These are phyloP conservation scores for Coemansia sp. DNA, from an alignment of 192 early-diverging fungal genomes.

Conservation along the genomic window DNA sequence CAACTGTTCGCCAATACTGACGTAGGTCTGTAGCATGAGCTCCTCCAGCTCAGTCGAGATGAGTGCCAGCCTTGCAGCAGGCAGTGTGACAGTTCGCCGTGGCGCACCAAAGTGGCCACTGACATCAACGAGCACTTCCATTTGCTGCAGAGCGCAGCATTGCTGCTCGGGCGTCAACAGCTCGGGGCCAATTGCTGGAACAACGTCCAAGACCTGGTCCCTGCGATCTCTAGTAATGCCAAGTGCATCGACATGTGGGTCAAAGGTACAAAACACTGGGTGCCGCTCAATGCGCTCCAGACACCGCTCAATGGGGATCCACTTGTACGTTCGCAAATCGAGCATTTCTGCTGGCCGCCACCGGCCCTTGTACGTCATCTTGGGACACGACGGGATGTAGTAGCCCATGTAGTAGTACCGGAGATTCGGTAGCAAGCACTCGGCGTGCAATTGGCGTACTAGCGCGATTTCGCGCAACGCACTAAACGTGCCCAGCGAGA, in stretches of 20 bases:
- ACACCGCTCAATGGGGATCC: slow-evolving; percentile 48
- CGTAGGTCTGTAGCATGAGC: slow-evolving; percentile 21
- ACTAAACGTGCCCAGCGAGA: slow-evolving; percentile 86
- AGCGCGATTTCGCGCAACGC: slow-evolving; percentile 84
- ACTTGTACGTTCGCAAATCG: slow-evolving; percentile 64
- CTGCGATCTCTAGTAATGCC: slow-evolving; percentile 15
- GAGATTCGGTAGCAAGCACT: slow-evolving; percentile 48
- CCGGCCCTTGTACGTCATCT: slow-evolving; percentile 95
- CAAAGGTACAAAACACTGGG: slow-evolving; percentile 40
- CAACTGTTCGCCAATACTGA: slow-evolving; percentile 22
- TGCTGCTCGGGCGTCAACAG: not conserved
- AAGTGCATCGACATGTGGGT: slow-evolving; percentile 18
- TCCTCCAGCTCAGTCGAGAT: slow-evolving; percentile 12
- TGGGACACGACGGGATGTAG: slow-evolving; percentile 88
- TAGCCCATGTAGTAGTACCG: slow-evolving; percentile 95
- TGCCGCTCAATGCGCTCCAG: slow-evolving; percentile 39
- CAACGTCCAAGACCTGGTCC: slow-evolving; percentile 2
- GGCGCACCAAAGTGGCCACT: not conserved
- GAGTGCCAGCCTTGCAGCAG: not conserved
- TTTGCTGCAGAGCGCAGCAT: not conserved
- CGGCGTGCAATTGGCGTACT: slow-evolving; percentile 51
- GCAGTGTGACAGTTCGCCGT: not conserved
- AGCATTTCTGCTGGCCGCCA: slow-evolving; percentile 84
- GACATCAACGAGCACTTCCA: not conserved
- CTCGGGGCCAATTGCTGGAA: slow-evolving; percentile 13